Evolutionary conservation across 192 early-diverging fungal species (phyloP).

Genomic region (Gamsiella multidivaricata): DNA sequence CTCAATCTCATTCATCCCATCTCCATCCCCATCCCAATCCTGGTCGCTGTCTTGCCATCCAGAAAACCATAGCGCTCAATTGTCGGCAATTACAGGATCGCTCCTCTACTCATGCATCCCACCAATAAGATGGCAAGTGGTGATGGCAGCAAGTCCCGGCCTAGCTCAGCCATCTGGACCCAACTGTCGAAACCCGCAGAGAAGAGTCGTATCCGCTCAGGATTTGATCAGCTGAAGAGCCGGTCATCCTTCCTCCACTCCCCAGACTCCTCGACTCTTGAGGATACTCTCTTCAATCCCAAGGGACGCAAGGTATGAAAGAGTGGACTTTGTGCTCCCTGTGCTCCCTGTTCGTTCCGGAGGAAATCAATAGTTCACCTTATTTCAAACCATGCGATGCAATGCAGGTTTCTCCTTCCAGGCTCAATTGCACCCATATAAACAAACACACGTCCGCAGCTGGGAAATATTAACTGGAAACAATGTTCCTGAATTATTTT

Average conservation of each 20-base stretch:
- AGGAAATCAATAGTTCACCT: too few species aligned
- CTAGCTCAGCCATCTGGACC: constrained; percentile 25
- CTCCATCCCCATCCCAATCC: not conserved
- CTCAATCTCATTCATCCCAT: not conserved
- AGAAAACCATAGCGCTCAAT: too few species aligned
- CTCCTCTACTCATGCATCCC: too few species aligned
- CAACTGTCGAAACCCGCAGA: constrained; percentile 13
- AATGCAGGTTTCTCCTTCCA: too few species aligned
- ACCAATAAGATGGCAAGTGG: too few species aligned
- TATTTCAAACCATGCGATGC: too few species aligned
- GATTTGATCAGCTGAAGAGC: constrained; percentile 11
- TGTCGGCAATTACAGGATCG: too few species aligned
- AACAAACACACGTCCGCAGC: not conserved
- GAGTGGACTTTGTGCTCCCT: too few species aligned
- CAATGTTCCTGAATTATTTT: not conserved
- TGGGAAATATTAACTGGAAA: not conserved
- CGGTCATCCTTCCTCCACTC: not conserved
- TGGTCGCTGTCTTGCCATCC: not conserved
- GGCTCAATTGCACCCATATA: too few species aligned
- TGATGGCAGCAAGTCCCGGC: too few species aligned
- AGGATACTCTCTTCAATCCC: constrained; percentile 11
- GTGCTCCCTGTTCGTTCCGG: too few species aligned
- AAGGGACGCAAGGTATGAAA: constrained; percentile 34
- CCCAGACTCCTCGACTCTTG: not conserved
- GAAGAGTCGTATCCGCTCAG: not conserved